Conservation (phyloP, 768 basidiomycete species). For the Agaricus blazei region DNA sequence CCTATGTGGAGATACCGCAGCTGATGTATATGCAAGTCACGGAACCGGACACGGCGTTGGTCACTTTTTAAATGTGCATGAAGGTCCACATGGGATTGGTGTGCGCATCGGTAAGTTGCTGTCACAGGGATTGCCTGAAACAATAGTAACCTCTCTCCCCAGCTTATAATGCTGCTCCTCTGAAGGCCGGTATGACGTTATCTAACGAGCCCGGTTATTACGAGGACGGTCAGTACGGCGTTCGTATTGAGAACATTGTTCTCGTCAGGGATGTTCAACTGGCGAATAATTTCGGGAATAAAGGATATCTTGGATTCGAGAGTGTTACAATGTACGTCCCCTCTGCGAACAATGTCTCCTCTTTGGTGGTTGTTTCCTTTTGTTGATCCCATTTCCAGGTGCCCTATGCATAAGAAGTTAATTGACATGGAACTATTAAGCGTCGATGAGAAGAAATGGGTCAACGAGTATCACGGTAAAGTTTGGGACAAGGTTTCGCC, state of each 20-base stretch:
- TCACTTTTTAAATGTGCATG: slow-evolving; percentile 91
- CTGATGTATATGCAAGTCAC: slow-evolving; percentile 44
- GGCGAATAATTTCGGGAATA: slow-evolving; percentile 74
- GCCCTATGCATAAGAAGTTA: slow-evolving; percentile 85
- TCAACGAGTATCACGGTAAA: slow-evolving; percentile 81
- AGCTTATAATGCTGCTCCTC: slow-evolving; percentile 64
- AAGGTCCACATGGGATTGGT: slow-evolving; percentile 68
- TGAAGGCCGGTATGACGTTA: slow-evolving; percentile 86
- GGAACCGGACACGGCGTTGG: slow-evolving; percentile 96
- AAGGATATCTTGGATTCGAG: slow-evolving; percentile 84
- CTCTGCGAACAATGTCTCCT: background rate
- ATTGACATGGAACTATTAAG: slow-evolving; percentile 61
- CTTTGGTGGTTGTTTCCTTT: too few species aligned
- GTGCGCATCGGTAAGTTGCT: slow-evolving; percentile 41
- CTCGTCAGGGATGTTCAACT: slow-evolving; percentile 70
- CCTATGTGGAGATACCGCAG: background rate
- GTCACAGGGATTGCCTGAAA: background rate
- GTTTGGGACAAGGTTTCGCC: slow-evolving; percentile 69
- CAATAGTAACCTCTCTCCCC: background rate
- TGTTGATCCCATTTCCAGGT: slow-evolving; percentile 35
- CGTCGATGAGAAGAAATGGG: slow-evolving; percentile 67
- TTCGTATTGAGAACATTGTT: slow-evolving; percentile 89
- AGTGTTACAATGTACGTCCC: slow-evolving; percentile 73
- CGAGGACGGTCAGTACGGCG: slow-evolving; percentile 84
- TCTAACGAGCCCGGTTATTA: slow-evolving; percentile 96